Evolutionary conservation across 2,329 filamentous ascomycete genomes (phyloP).

Genomic region (Penicillium palitans): DNA sequence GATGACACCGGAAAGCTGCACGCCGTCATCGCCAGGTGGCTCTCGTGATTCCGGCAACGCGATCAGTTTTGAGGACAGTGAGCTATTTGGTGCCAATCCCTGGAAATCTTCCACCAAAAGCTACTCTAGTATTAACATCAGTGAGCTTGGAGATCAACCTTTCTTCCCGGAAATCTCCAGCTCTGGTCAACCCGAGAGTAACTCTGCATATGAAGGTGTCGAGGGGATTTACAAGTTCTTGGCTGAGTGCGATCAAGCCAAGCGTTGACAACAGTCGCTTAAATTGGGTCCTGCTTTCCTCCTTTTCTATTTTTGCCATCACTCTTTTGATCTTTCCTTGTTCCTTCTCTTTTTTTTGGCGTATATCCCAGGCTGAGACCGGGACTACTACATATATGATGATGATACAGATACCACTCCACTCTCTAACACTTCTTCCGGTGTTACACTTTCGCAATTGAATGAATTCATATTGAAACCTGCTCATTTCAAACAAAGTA

Average conservation of each 20-base stretch:
- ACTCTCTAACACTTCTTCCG: slow-evolving; percentile 14
- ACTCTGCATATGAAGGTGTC: slow-evolving; percentile 61
- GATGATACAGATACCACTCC: slow-evolving; percentile 28
- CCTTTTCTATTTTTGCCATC: slow-evolving; percentile 4
- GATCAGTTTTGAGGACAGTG: slow-evolving; percentile 43
- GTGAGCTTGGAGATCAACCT: slow-evolving; percentile 48
- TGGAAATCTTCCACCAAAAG: slow-evolving; percentile 56
- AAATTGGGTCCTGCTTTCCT: not conserved
- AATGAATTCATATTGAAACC: not conserved
- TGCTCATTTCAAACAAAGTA: not conserved
- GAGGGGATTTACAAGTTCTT: slow-evolving; percentile 68
- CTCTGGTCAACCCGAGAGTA: slow-evolving; percentile 30
- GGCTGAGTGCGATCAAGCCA: slow-evolving; percentile 60
- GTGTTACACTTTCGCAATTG: not conserved
- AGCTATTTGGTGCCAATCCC: slow-evolving; percentile 52
- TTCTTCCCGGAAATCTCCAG: slow-evolving; percentile 46
- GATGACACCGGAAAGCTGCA: slow-evolving; percentile 48
- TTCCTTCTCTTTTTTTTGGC: slow-evolving; percentile 15
- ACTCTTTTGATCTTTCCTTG: slow-evolving; percentile 2
- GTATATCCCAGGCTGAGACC: slow-evolving; percentile 10
- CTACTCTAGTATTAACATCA: slow-evolving; percentile 60
- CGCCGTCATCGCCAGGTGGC: slow-evolving; percentile 26
- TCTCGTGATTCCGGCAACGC: slow-evolving; percentile 31
- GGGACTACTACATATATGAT: slow-evolving; percentile 12
- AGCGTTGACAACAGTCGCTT: slow-evolving; percentile 17